Conservation (phyloP, 805 yeast genomes). For the Saccharomycopsis fibuligera region DNA sequence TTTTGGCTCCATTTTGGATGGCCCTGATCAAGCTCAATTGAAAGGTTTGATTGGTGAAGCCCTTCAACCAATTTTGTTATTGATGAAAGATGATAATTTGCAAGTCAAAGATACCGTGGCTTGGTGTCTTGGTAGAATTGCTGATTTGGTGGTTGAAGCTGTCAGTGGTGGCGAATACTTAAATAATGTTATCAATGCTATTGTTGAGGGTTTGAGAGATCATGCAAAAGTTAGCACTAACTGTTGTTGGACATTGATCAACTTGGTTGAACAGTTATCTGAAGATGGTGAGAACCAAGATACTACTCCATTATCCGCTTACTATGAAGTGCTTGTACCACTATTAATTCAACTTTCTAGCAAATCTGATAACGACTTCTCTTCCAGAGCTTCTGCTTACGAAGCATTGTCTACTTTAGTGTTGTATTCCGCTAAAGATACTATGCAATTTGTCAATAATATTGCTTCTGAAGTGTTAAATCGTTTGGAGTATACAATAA, state of each 20-base stretch:
- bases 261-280: conserved; percentile 73
- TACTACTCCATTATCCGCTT: conserved; percentile 66
- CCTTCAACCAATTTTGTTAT: conserved; percentile 62
- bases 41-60: conserved; percentile 73
- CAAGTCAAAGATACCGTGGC: conserved; percentile 97
- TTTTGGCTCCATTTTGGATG: conserved; percentile 93
- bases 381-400: conserved; percentile 92
- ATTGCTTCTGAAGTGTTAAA: conserved; percentile 70
- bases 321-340: conserved; percentile 63
- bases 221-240: conserved; percentile 93
- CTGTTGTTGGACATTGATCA: conserved; percentile 96
- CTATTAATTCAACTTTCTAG: conserved; percentile 63
- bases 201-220: conserved; percentile 76
- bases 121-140: conserved; percentile 96
- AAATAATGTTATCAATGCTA: conserved; percentile 66
- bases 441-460: conserved; percentile 58
- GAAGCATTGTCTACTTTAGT: conserved; percentile 87
- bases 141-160: conserved; percentile 77
- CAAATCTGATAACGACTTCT: conserved; percentile 74
- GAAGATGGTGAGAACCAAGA: conserved; percentile 23
- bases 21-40: conserved; percentile 74
- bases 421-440: conserved; percentile 63
- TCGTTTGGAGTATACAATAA: conserved; percentile 66
- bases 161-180: conserved; percentile 60
- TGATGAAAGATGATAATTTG: conserved; percentile 68